These are phyloP conservation scores for Colletotrichum neosansevieriae DNA, from an alignment of 2,329 filamentous ascomycete species.

Conservation along the genomic window DNA sequence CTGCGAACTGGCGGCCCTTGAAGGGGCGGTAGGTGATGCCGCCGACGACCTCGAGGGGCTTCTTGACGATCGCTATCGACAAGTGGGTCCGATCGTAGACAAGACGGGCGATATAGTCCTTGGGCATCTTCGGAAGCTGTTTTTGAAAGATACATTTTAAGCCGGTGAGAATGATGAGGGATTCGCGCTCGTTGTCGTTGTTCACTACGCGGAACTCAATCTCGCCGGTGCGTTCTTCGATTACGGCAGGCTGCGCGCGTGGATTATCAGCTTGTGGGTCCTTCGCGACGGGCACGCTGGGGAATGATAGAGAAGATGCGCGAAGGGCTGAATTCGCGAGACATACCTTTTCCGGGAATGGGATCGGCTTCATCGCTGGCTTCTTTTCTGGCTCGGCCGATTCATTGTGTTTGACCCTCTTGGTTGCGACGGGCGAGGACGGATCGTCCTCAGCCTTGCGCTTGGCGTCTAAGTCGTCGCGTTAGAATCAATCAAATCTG, in stretches of 20 bases:
- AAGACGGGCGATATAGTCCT: conserved; percentile 96
- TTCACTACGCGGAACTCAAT: conserved; percentile 99
- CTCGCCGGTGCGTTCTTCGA: conserved; percentile 92
- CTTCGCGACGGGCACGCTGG: conserved; percentile 1
- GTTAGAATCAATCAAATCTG: neutral
- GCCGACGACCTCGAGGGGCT: conserved; percentile 93
- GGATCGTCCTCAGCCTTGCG: conserved; percentile 79
- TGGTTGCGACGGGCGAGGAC: conserved; percentile 70
- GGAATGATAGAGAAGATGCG: neutral
- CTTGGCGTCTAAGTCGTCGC: conserved; percentile 60
- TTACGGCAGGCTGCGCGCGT: conserved; percentile 77
- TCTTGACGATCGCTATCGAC: conserved; percentile 97
- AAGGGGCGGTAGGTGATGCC: conserved; percentile 98
- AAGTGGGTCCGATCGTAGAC: conserved; percentile 98
- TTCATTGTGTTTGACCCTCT: conserved; percentile 70
- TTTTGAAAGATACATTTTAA: conserved; percentile 99
- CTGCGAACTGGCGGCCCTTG: conserved; percentile 90
- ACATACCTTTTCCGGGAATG: conserved; percentile 87
- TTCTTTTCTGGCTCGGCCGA: conserved; percentile 63
- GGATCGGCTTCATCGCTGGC: conserved; percentile 73
- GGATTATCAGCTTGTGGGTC: conserved; percentile 26
- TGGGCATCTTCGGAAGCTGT: conserved; percentile 98
- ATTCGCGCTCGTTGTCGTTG: conserved; percentile 90
- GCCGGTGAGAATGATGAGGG: conserved; percentile 92
- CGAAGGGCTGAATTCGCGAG: neutral